Evolutionary conservation across 176 grass and related monocot genomes (phyloP).

Genomic region (Pontederia paniculata): DNA sequence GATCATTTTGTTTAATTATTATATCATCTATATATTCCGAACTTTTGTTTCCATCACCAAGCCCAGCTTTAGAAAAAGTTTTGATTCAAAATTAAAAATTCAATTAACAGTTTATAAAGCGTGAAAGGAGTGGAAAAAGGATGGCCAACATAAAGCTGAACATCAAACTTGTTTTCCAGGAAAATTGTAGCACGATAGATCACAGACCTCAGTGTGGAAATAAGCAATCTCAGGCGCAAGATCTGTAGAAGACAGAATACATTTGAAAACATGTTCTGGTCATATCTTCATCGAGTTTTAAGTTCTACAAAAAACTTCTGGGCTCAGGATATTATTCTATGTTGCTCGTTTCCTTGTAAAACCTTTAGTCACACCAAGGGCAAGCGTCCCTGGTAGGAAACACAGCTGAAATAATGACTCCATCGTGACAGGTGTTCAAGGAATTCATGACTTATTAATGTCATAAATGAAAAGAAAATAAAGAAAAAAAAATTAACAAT

Average conservation of each 20-base stretch:
- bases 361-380: conserved; percentile 91
- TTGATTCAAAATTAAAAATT: conserved; percentile 21
- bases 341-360: conserved; percentile 71
- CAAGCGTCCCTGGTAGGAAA: conserved; percentile 93
- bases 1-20: conserved; percentile 68
- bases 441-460: too few relatives aligned
- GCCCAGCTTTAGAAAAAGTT: conserved; percentile 51
- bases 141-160: background rate
- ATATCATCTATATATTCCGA: conserved; percentile 74
- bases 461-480: too few relatives aligned
- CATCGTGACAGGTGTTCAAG: too few relatives aligned
- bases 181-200: background rate
- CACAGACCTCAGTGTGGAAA: conserved; percentile 72
- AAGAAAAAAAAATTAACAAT: too few relatives aligned
- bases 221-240: conserved; percentile 97
- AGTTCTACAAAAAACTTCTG: conserved; percentile 73
- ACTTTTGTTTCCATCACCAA: conserved; percentile 83
- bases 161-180: background rate
- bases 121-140: background rate
- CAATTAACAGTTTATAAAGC: background rate
- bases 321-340: conserved; percentile 50
- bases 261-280: conserved; percentile 92
- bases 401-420: conserved; percentile 86
- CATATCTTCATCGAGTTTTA: conserved; percentile 90
- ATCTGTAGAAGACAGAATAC: conserved; percentile 88